Base-by-base conservation (phyloP, 768 basidiomycete species). In the Rhizopogon roseolus region DNA sequence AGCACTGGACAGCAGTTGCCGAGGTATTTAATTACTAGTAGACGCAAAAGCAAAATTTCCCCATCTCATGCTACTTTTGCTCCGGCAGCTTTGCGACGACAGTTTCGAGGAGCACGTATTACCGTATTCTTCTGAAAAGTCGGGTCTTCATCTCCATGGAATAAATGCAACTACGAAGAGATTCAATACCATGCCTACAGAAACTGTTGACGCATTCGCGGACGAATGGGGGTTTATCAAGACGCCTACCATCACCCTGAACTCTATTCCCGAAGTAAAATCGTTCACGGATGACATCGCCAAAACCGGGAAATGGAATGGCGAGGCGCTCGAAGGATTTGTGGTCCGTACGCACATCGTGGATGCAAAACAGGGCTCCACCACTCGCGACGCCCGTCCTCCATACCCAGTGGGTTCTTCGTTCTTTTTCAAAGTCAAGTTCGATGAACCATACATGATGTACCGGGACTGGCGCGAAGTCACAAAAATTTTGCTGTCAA, bases 371-470 rank as follows among this genome's bases (percentile, higher is more conserved):
- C 65, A 64, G 1, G 62, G 57, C 6, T 58, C 59, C 9, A 55
- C 64, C 0, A 69, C 66, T 49, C 67, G 61, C 28, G 63, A 62
- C 43, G 63, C 56, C 52, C 61, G 66, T 19, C 78, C 81, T 1
- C 94, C 93, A 0, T 97, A 98, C 64, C 67, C 76, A 0, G 70
- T 85, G 1, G 91, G 88, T 29, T 83, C 88, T 2, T 87, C 92
- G 0, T 96, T 98, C 77, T 98, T 99, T 80, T 98, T 97, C 85
- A 99, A 99, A 66, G 80, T 98, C 73, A 99, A 99, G 67, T 98
- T 98, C 69, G 94, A 98, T 69, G 93, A 98, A 64, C 96, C 96
- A 2, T 99, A 99, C 67, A 85, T 98, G 80, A 95, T 96, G 85
- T 98, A 97, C 71, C 87, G 97, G 52, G 91, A 95, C 66, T 98